Evolutionary conservation across 2,329 filamentous ascomycete species (phyloP), one percentile per base, ranked within the genome.

Genomic region (Ophiosphaerella korrae): DNA sequence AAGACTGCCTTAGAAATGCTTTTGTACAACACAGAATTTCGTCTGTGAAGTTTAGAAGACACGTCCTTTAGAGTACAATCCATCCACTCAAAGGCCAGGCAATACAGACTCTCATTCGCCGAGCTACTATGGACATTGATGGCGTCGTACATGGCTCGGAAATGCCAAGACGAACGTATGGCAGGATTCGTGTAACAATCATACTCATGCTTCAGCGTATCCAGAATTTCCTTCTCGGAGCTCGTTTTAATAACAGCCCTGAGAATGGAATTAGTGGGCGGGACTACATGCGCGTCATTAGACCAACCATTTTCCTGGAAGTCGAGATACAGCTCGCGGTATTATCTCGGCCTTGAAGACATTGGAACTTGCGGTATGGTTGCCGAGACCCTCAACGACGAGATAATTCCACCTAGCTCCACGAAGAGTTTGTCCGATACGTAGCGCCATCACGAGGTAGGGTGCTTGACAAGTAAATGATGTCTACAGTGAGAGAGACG

Each of bases 61-160:
- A 42, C 21, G 18, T 18, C n/a, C n/a, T 16, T 29, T 23, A 62
- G 38, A 49, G 52, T 53, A 18, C 45, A 49, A 31, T 63, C 52
- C 58, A 63, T 65, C 60, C 56, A 63, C 48, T 62, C 60, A 31
- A 62, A 65, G 31, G 63, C 57, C 24, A 65, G 29, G 32, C 57
- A 58, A 42, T 40, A 40, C 23, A 51, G 52, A 34, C 52, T 42
- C 7, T 48, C 18, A 32, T 42, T 35, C 24, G 21, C 16, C 36
- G 42, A 47, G 38, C 26, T 29, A 29, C 26, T 29, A 29, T 29
- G 26, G 26, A 12, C 42, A 18, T 33, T 23, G 40, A 62, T 26
- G 11, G 55, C 45, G 42, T 65, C 60, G 24, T 45, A 42, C 31
- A 62, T 29, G 3, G 41, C 49, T 42, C 60, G 57, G 33, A 65